Evolutionary conservation across 306 rosid species (phyloP).

Genomic region (Cucurbita ficifolia): DNA sequence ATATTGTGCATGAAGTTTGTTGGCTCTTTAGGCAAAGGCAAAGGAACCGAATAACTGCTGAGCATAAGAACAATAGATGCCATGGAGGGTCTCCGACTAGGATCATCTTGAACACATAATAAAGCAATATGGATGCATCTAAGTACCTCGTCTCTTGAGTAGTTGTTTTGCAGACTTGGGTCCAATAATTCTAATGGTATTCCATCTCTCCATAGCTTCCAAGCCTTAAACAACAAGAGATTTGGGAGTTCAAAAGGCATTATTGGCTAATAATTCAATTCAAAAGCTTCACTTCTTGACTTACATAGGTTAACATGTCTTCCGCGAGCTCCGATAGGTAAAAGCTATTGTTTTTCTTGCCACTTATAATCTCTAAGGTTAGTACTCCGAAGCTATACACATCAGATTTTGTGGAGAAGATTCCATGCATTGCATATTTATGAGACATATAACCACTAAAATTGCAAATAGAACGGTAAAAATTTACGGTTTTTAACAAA

Average conservation of each 20-base stretch:
- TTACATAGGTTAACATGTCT: constrained; percentile 9
- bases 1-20: neutral
- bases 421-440: constrained; percentile 8
- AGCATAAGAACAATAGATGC: constrained; percentile 15
- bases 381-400: constrained; percentile 14
- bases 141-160: constrained; percentile 7
- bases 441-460: constrained; percentile 10
- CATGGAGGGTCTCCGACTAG: constrained; percentile 16
- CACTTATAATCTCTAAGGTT: constrained; percentile 10
- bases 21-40: neutral
- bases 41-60: neutral
- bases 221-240: constrained; percentile 2
- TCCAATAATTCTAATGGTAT: constrained; percentile 6
- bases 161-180: neutral
- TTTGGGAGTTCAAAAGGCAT: neutral
- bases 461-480: neutral
- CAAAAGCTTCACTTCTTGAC: neutral
- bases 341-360: constrained; percentile 8
- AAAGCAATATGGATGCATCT: constrained; percentile 21
- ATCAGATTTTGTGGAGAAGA: constrained; percentile 7
- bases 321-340: neutral
- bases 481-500: too few relatives aligned
- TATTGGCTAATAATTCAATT: neutral
- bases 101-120: constrained; percentile 20
- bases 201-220: constrained; percentile 21